A percentile compares a stretch with the other conserved stretches of the same genome.
phyloP scores from a whole-genome alignment of 805 yeast species.

The Ogataea chonburiensis region DNA sequence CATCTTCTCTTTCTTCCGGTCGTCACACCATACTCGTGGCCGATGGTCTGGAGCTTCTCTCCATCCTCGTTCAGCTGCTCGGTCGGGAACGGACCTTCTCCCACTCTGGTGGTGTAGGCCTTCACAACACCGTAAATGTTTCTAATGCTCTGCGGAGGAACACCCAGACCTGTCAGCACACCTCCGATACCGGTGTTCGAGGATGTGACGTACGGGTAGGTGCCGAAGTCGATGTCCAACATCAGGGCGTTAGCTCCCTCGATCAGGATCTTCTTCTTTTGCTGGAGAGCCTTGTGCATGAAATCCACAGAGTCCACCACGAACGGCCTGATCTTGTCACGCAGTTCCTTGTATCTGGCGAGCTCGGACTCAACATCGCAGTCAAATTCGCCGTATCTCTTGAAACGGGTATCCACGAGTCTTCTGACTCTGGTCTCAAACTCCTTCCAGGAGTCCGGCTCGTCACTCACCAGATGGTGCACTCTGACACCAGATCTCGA shows the following conservation, averaged over 20 bases:
- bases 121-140: conserved; percentile 94
- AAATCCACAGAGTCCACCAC: conserved; percentile 90
- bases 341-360: conserved; percentile 68
- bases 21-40: conserved; percentile 96
- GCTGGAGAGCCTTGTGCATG: conserved; percentile 72
- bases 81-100: conserved; percentile 99
- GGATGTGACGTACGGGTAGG: conserved; percentile 96
- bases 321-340: conserved; percentile 76
- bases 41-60: conserved; percentile 82
- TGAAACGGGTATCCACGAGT: conserved; percentile 74
- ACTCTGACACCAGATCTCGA: conserved; percentile 96
- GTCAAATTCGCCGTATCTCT: conserved; percentile 92
- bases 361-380: conserved; percentile 82
- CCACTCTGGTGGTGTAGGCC: conserved; percentile 98
- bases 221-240: conserved; percentile 97
- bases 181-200: conserved; percentile 97
- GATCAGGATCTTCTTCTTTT: conserved; percentile 81
- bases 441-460: conserved; percentile 90
- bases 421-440: conserved; percentile 77
- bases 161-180: conserved; percentile 92
- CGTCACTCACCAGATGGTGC: conserved; percentile 89
- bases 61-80: conserved; percentile 90
- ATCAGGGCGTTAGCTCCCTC: conserved; percentile 99
- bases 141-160: conserved; percentile 83
- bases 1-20: conserved; percentile 99